A percentile compares a stretch with the other conserved stretches of the same genome.
Evolutionary conservation across 1,284 basidiomycete species (phyloP).

Genomic region (Blastosporella zonata): DNA sequence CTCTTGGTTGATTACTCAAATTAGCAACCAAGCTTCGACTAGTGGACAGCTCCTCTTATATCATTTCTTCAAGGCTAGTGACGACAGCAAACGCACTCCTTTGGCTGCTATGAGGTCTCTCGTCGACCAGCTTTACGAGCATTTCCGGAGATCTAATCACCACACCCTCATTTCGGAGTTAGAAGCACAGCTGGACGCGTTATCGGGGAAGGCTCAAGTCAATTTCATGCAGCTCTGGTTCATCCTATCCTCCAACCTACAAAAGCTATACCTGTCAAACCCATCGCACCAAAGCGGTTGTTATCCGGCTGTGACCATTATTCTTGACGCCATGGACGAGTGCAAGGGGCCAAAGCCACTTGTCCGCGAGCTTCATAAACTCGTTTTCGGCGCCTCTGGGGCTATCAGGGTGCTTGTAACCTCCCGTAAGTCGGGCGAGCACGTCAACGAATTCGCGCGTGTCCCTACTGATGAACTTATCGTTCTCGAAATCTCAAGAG

Average conservation of each 20-base stretch:
- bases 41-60: neutral
- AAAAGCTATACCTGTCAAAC: neutral
- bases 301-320: neutral
- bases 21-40: neutral
- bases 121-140: neutral
- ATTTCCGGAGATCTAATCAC: neutral
- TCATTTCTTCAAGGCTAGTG: conserved; percentile 3
- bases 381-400: neutral
- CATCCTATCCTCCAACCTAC: neutral
- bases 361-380: neutral
- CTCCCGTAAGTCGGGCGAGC: conserved; percentile 5
- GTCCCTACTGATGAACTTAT: neutral
- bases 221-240: neutral
- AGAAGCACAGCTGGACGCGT: neutral
- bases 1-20: conserved; percentile 8
- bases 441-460: conserved; percentile 2
- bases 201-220: neutral
- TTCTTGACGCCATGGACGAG: conserved; percentile 9
- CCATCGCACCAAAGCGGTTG: neutral
- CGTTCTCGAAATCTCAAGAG: conserved; percentile 2
- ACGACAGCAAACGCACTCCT: conserved; percentile 5
- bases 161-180: neutral
- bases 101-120: conserved; percentile 1
- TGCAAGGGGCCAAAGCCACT: conserved; percentile 4
- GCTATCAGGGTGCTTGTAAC: neutral